Evolutionary conservation across 306 rosid species (phyloP).

Genomic region (Rubus parviflorus): DNA sequence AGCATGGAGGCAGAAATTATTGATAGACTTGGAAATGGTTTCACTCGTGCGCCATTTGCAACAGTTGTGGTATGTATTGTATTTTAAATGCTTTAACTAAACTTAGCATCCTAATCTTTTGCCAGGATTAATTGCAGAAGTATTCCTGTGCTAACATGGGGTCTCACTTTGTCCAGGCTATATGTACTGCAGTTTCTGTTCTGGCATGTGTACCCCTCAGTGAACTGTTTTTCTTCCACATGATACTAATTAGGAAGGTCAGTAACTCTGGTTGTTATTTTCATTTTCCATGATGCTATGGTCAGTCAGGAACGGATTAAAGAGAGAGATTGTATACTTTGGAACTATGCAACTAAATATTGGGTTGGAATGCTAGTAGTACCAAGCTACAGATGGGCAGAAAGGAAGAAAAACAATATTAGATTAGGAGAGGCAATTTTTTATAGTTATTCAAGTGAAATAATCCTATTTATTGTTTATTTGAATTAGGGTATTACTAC

Average conservation of each 20-base stretch:
- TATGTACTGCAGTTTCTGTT: slow-evolving; percentile 87
- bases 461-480: slow-evolving; percentile 21
- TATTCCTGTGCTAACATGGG: slow-evolving; percentile 31
- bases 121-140: slow-evolving; percentile 19
- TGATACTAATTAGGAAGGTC: slow-evolving; percentile 94
- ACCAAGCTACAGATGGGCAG: neutral
- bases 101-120: slow-evolving; percentile 20
- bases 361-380: slow-evolving; percentile 8
- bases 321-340: slow-evolving; percentile 20
- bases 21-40: slow-evolving; percentile 95
- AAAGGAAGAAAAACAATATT: neutral
- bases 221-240: slow-evolving; percentile 97
- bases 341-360: slow-evolving; percentile 15
- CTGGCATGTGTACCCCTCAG: slow-evolving; percentile 91
- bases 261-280: slow-evolving; percentile 35
- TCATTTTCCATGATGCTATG: slow-evolving; percentile 24
- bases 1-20: slow-evolving; percentile 89
- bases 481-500: slow-evolving; percentile 90
- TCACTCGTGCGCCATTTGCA: slow-evolving; percentile 91
- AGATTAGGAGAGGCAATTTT: neutral
- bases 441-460: neutral
- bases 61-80: slow-evolving; percentile 74
- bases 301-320: slow-evolving; percentile 17
- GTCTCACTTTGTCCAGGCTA: slow-evolving; percentile 54
- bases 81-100: slow-evolving; percentile 24